Base-by-base conservation (phyloP, 1,139 yeast species). In the Sugiyamaella paludigena region DNA sequence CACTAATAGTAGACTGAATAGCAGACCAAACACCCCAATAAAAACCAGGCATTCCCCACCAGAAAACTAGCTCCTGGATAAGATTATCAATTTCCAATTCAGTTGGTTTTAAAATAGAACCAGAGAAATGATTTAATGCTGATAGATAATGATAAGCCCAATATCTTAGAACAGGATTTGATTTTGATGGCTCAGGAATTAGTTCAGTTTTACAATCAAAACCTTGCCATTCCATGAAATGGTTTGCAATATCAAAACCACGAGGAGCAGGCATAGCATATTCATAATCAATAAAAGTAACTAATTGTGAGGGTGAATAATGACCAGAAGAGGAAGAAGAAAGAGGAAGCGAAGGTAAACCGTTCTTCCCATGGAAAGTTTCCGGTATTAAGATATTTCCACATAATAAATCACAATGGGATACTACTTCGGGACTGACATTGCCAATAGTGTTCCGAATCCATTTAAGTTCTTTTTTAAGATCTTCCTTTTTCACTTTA, bases 11-110 rank as follows among this genome's bases (percentile, higher is more conserved):
- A 53, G 84, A 77, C 64, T 86, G 95, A 51, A 86, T 84, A 57
- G 82, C 83, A 1, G 91, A 82, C 95, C 95, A 86, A 11, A 85
- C 74, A 2, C 92, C 92, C 94, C 94, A 85, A 66, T 83, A 85
- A 58, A 85, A 82, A 1, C 94, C 94, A 0, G 94, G 94, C 68
- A 85, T 70, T 0, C 94, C 94, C 70, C 83, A 85, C 71, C 79
- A 84, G 5, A 74, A 65, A 7, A 72, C 68, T 24, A 85, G 74
- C 64, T 85, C 91, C 16, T 72, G 67, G 32, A 84, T 77, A 35
- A 84, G 62, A 6, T 52, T 50, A 50, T 72, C 72, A 29, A 75
- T 60, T 3, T 58, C 62, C 7, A 43, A 36, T 2, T 62, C 66
- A 1, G 59, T 19, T 9, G 26, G 36, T 11, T 28, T 36, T 8